These are phyloP conservation scores for Grigorovia humatica DNA, from an alignment of 805 yeast species.

Conservation along the genomic window DNA sequence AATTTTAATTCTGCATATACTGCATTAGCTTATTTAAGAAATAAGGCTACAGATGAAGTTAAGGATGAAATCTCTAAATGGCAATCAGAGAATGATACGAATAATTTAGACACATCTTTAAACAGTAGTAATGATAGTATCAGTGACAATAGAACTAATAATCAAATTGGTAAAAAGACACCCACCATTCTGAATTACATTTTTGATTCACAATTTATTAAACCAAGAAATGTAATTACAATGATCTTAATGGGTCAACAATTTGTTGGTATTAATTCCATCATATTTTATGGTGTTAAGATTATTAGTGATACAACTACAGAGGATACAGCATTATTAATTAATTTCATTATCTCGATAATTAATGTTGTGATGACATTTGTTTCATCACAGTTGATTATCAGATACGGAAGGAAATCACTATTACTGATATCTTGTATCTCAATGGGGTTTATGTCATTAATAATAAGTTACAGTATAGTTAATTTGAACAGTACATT, in stretches of 20 bases:
- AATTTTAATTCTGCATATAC: conserved; percentile 30
- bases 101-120: neutral
- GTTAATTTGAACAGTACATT: conserved; percentile 34
- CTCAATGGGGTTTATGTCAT: conserved; percentile 57
- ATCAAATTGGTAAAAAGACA: neutral
- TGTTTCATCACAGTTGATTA: conserved; percentile 66
- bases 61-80: conserved; percentile 16
- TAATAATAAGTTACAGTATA: conserved; percentile 60
- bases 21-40: conserved; percentile 29
- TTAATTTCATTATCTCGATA: conserved; percentile 68
- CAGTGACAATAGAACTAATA: neutral
- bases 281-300: conserved; percentile 86
- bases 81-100: conserved; percentile 2
- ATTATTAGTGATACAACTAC: conserved; percentile 69
- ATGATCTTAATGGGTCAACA: conserved; percentile 78
- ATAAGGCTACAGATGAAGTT: conserved; percentile 6
- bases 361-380: conserved; percentile 69
- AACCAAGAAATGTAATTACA: conserved; percentile 56
- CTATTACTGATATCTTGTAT: conserved; percentile 55
- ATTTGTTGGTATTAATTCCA: conserved; percentile 85
- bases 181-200: conserved; percentile 35
- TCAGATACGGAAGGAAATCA: conserved; percentile 63
- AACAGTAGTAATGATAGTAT: neutral
- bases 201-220: conserved; percentile 39
- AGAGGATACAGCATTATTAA: conserved; percentile 47